phyloP scores from a whole-genome alignment of 139 green algal genomes.

The Micractinium sp. region DNA sequence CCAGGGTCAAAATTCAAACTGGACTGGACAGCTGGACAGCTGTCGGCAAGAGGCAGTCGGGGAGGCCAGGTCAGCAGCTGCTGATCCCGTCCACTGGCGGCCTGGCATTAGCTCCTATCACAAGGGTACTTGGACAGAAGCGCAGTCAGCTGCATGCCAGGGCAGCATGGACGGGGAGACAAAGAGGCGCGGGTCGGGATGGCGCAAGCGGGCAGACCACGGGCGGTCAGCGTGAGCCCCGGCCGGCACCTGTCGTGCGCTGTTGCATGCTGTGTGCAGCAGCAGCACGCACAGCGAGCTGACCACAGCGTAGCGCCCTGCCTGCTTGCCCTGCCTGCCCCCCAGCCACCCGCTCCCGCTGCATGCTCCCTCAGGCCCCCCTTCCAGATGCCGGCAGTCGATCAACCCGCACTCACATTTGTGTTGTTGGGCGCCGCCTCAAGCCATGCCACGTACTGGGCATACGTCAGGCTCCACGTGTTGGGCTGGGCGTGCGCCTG shows the following conservation, averaged over 20 bases:
- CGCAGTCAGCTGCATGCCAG: not conserved
- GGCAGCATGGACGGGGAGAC: not conserved
- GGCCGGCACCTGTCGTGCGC: not conserved
- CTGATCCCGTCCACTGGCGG: not conserved
- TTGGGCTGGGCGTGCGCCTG: conserved; percentile 6
- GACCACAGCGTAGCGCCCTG: too few species aligned
- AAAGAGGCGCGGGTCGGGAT: not conserved
- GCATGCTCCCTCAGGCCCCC: not conserved
- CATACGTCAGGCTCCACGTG: not conserved
- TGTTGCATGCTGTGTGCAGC: not conserved
- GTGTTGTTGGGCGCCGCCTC: not conserved
- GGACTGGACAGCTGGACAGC: not conserved
- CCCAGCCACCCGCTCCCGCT: not conserved
- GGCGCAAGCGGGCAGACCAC: not conserved
- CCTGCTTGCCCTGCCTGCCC: not conserved
- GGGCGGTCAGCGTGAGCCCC: too few species aligned
- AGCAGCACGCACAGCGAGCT: not conserved
- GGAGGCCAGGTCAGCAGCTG: not conserved
- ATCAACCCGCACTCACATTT: not conserved
- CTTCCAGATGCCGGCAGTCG: too few species aligned
- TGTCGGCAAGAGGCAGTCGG: not conserved
- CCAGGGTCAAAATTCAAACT: not conserved
- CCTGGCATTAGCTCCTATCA: not conserved
- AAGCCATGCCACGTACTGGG: not conserved
- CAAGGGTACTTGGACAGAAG: not conserved